phyloP scores from a whole-genome alignment of 73 alveolate genomes.

The Paramecium primaurelia region DNA sequence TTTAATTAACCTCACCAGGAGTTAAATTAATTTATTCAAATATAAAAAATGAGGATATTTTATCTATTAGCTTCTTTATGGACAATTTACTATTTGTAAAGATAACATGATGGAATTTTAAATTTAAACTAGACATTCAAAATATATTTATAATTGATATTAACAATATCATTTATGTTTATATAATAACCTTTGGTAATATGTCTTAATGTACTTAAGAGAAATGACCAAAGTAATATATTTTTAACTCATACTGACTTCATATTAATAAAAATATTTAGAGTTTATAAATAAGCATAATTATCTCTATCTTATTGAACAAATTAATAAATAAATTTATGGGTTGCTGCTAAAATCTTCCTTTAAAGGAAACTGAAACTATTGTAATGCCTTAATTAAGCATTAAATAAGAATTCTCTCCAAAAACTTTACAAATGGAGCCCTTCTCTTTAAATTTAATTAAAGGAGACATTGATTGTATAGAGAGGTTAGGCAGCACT shows the following conservation, averaged over 20 bases:
- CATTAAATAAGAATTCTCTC: background rate
- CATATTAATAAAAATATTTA: background rate
- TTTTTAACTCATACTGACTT: background rate
- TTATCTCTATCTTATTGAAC: background rate
- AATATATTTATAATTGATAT: background rate
- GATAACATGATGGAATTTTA: background rate
- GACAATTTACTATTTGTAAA: background rate
- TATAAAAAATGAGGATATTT: background rate
- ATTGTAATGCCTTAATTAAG: background rate
- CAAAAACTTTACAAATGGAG: background rate
- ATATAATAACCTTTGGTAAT: background rate
- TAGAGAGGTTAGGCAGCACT: background rate
- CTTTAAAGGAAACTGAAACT: background rate
- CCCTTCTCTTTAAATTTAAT: background rate
- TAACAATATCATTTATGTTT: background rate
- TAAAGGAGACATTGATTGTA: background rate
- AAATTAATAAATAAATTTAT: background rate
- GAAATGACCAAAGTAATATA: background rate
- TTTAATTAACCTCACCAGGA: slow-evolving; percentile 1
- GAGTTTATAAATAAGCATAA: background rate
- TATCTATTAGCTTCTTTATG: background rate
- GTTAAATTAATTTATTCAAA: background rate
- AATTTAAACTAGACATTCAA: background rate
- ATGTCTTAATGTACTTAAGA: background rate
- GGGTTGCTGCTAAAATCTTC: background rate